Base-by-base conservation (phyloP, 2,329 filamentous ascomycete genomes). In the Boeremia exigua region DNA sequence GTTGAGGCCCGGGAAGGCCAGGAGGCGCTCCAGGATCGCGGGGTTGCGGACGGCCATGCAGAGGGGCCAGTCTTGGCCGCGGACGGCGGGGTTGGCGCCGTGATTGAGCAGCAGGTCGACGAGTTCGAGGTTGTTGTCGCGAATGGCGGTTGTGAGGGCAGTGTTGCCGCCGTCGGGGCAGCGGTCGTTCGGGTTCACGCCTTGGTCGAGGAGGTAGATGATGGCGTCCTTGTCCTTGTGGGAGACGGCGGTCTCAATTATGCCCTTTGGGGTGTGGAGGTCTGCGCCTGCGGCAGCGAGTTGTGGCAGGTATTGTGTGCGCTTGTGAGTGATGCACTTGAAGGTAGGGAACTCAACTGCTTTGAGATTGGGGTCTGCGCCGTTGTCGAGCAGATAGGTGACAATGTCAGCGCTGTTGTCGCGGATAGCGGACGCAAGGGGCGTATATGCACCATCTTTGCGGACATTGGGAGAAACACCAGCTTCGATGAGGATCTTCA, bases 41-140 rank as follows among this genome's bases (percentile, higher is more conserved):
- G 88, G 87, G 30, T 84, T 82, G 55, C 79, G 80, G 44, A 89
- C 86, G 0, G 88, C 86, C 83, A 90, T 86, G 70, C 83, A 87
- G 8, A 90, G 79, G 0, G 88, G 88, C 88, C 88, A 90, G 68
- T 89, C 86, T 64, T 88, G 80, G 33, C 87, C 87, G 10, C 87
- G 81, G 14, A 88, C 75, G 46, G 84, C 82, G 4, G 86, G 84
- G 58, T 88, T 84, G 0, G 86, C 86, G 10, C 86, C 86, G 28
- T 83, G 79, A 2, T 76, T 70, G 4, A 88, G 77, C 1, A 88
- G 78, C 8, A 82, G 70, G 39, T 87, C 84, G 23, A 89, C 81
- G 61, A 88, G 78, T 6, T 88, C 85, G 17, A 78, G 67, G 2
- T 82, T 80, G 67, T 85, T 80, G 45, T 87, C 84, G 5, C 81